These are phyloP conservation scores for Aspergillus ustus DNA, from an alignment of 2,329 filamentous ascomycete species.

Conservation along the genomic window DNA sequence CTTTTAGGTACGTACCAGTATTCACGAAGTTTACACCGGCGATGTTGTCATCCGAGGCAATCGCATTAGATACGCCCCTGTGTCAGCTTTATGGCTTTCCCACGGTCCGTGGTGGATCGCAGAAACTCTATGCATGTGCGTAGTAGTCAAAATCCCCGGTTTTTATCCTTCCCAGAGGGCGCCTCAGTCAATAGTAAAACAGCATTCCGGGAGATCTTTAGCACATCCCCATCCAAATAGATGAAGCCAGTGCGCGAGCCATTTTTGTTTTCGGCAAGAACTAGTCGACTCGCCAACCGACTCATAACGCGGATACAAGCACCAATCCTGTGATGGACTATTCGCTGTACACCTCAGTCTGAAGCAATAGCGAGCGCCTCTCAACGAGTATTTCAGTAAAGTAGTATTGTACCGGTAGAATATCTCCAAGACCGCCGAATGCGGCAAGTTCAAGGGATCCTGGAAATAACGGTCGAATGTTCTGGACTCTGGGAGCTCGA, in stretches of 20 bases:
- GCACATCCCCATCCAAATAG: background rate
- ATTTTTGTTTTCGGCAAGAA: background rate
- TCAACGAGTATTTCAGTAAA: slow-evolving; percentile 4
- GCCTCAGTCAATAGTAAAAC: background rate
- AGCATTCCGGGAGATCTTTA: background rate
- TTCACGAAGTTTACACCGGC: background rate
- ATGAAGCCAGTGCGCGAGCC: background rate
- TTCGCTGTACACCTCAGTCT: slow-evolving; percentile 8
- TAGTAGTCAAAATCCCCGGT: background rate
- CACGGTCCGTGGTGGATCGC: background rate
- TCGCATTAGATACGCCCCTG: background rate
- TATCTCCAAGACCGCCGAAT: slow-evolving; percentile 7
- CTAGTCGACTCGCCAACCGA: background rate
- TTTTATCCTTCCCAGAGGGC: background rate
- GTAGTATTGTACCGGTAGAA: background rate
- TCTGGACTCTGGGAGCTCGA: slow-evolving; percentile 20
- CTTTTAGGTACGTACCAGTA: background rate
- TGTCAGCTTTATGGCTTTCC: background rate
- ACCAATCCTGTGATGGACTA: slow-evolving; percentile 5
- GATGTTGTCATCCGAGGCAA: background rate
- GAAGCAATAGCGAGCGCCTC: background rate
- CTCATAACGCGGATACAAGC: background rate
- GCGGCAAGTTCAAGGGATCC: slow-evolving; percentile 15
- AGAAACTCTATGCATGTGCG: background rate
- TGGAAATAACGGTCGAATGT: slow-evolving; percentile 25